A percentile compares a stretch with the other conserved stretches of the same genome.
These are phyloP conservation scores for Xylaria palmicola DNA, from an alignment of 495 filamentous ascomycete genomes.

Conservation along the genomic window DNA sequence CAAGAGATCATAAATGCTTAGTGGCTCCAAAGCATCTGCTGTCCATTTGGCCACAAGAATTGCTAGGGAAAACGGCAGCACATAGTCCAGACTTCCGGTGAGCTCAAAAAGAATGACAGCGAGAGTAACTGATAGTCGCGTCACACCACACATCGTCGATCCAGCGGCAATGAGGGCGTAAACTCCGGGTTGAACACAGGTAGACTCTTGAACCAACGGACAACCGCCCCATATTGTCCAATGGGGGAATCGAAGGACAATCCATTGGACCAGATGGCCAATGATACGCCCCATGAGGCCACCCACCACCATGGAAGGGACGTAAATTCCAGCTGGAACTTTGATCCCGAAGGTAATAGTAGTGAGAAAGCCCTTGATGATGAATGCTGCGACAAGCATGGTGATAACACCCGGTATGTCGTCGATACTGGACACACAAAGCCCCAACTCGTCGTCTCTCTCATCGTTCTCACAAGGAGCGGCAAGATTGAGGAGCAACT, in stretches of 20 bases:
- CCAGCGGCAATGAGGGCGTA: slow-evolving; percentile 95
- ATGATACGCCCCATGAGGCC: slow-evolving; percentile 88
- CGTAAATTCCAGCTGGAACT: slow-evolving; percentile 93
- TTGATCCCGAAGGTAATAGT: slow-evolving; percentile 92
- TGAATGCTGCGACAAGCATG: slow-evolving; percentile 72
- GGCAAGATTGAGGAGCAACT: slow-evolving; percentile 86
- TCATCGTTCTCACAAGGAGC: slow-evolving; percentile 68
- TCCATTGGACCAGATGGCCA: slow-evolving; percentile 82
- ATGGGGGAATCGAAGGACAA: slow-evolving; percentile 69
- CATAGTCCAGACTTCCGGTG: slow-evolving; percentile 91
- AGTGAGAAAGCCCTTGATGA: slow-evolving; percentile 87
- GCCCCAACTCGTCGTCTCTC: slow-evolving; percentile 58
- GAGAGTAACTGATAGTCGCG: slow-evolving; percentile 87
- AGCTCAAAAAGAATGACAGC: slow-evolving; percentile 95
- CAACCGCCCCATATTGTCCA: slow-evolving; percentile 73
- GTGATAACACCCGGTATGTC: slow-evolving; percentile 71
- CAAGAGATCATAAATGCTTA: slow-evolving; percentile 92
- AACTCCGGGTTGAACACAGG: slow-evolving; percentile 91
- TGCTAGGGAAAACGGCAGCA: slow-evolving; percentile 89
- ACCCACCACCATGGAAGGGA: slow-evolving; percentile 97
- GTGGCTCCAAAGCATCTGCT: slow-evolving; percentile 89
- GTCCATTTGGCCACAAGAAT: slow-evolving; percentile 97
- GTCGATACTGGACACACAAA: slow-evolving; percentile 71
- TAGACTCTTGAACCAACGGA: slow-evolving; percentile 62
- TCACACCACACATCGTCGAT: slow-evolving; percentile 97